Base-by-base conservation (phyloP, 352 stramenopile species). In the Phytophthora hibernalis region DNA sequence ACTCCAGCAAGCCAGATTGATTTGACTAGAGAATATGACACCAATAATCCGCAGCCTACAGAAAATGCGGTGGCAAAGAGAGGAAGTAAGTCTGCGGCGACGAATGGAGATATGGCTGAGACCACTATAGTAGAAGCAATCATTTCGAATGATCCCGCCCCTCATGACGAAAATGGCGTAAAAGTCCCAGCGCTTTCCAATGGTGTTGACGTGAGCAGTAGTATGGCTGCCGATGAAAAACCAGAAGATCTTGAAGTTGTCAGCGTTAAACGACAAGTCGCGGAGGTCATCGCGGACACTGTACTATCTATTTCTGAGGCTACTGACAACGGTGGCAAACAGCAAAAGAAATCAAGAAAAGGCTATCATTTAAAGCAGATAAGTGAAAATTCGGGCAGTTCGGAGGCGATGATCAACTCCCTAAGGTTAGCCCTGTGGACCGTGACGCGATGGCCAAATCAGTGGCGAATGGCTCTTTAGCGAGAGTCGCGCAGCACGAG, bases 1-100 rank as follows among this genome's bases (percentile, higher is more conserved):
- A 52, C 12, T 63, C 9, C 47, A 59, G 16, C n/a, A n/a, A 53
- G n/a, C n/a, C 56, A 70, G 20, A 65, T 82, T 33, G 73, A 80
- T 30, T 62, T 80, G 28, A 76, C 70, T 13, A 57, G 45, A 16
- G 64, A 74, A 16, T 45, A 68, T 35, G 55, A 49, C 8, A 55
- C 44, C 11, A 18, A 61, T 22, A 52, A 51, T 13, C 5, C 38
- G 33, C n/a, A 47, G 42, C 21, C 9, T 42, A n/a, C 16, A 58
- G 45, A 64, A 8, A 59, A 51, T 0, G 52, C 11, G 6, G 18
- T 28, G 16, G 20, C n/a, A 24, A 31, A 28, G 3, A 2, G 20
- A 54, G 28, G 54, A 44, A 9, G 24, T 16, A 26, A 58, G 11
- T 47, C 16, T 24, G 26, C 26, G 26, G 6, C 10, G 18, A 42